Evolutionary conservation across 108 stramenopile genomes (phyloP).

Genomic region (Pseudonitzschia multiseries): DNA sequence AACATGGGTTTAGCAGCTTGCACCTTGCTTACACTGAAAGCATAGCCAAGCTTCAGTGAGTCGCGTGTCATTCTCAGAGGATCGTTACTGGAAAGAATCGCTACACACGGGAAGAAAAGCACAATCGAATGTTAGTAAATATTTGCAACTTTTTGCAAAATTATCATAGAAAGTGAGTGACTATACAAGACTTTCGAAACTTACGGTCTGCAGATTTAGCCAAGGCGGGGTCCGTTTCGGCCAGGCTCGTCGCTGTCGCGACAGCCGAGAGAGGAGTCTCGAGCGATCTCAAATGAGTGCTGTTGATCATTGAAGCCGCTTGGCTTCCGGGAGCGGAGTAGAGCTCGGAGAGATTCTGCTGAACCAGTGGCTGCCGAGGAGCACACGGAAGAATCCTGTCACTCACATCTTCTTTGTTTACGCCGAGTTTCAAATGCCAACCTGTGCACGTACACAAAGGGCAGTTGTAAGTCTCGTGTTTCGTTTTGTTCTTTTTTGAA

Average conservation of each 20-base stretch:
- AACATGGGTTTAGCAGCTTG: not conserved
- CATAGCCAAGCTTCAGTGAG: slow-evolving; percentile 28
- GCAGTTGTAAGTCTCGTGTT: not conserved
- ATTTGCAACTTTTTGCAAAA: not conserved
- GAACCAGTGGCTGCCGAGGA: slow-evolving; percentile 23
- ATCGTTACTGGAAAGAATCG: slow-evolving; percentile 4
- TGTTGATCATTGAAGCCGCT: slow-evolving; percentile 35
- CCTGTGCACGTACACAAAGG: slow-evolving; percentile 19
- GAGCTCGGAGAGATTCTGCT: slow-evolving; percentile 45
- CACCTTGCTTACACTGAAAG: slow-evolving; percentile 16
- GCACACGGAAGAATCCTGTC: slow-evolving; percentile 39
- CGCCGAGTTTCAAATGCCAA: slow-evolving; percentile 48
- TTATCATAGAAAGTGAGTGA: not conserved
- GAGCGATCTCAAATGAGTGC: slow-evolving; percentile 38
- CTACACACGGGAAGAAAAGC: not conserved
- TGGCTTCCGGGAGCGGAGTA: slow-evolving; percentile 52
- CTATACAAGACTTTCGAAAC: too few relatives aligned
- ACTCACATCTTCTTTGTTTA: slow-evolving; percentile 10
- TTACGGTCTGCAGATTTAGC: slow-evolving; percentile 19
- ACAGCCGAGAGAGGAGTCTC: slow-evolving; percentile 39
- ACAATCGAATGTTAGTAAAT: not conserved
- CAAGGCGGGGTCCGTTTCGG: slow-evolving; percentile 41
- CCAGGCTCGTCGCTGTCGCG: slow-evolving; percentile 45
- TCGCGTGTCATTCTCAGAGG: slow-evolving; percentile 33
- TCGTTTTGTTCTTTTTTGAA: not conserved